These are phyloP conservation scores for Colletotrichum destructivum DNA, from an alignment of 2,329 filamentous ascomycete genomes.

Conservation along the genomic window DNA sequence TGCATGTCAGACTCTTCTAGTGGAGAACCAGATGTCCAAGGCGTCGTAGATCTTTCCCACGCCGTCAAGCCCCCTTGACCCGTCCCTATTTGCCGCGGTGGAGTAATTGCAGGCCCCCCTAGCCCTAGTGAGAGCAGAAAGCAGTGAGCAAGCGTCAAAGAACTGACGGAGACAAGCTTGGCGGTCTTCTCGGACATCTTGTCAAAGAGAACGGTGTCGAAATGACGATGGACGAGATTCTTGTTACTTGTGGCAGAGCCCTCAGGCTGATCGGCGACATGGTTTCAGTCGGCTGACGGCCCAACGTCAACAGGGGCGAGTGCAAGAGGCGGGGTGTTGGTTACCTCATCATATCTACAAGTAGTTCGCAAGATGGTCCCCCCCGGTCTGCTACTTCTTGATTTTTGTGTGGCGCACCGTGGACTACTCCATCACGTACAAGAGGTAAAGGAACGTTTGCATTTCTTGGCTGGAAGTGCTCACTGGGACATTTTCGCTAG, in stretches of 20 bases:
- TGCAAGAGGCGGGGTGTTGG: neutral
- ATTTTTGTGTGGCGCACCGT: neutral
- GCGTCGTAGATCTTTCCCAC: conserved; percentile 15
- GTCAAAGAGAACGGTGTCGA: conserved; percentile 1
- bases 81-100: conserved; percentile 21
- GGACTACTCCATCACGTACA: neutral
- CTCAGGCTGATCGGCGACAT: conserved; percentile 16
- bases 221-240: conserved; percentile 25
- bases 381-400: neutral
- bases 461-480: neutral
- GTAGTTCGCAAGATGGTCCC: neutral
- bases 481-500: neutral
- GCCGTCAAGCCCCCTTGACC: conserved; percentile 5
- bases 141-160: conserved; percentile 1
- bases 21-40: neutral
- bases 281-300: neutral
- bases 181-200: neutral
- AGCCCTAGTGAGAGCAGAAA: neutral
- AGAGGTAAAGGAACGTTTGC: neutral
- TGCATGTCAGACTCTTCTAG: neutral
- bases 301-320: neutral
- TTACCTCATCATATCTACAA: neutral
- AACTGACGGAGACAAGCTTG: neutral
- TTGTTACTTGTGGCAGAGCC: conserved; percentile 21
- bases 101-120: neutral